Evolutionary conservation across 2,329 filamentous ascomycete genomes (phyloP).

Genomic region (Lizonia empirigonia): DNA sequence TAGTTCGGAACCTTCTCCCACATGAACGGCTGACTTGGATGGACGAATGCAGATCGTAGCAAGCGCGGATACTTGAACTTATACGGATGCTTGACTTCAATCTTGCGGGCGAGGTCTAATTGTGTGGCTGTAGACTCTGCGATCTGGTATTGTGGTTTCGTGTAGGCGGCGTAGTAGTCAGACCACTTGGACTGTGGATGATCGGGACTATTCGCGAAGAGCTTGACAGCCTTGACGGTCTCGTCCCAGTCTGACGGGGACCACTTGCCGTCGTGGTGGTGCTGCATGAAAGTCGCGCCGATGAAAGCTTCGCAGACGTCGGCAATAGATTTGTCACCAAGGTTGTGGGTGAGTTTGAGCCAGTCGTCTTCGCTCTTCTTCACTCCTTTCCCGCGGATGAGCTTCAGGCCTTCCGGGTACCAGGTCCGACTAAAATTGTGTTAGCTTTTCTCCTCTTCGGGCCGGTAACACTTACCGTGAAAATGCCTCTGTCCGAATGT

Average conservation of each 20-base stretch:
- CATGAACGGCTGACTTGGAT: constrained; percentile 77
- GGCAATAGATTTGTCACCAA: constrained; percentile 88
- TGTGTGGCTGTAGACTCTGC: constrained; percentile 68
- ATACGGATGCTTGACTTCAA: constrained; percentile 66
- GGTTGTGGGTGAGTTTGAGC: constrained; percentile 60
- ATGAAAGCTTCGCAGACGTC: constrained; percentile 96
- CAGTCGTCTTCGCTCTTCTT: constrained; percentile 56
- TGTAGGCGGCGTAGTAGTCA: constrained; percentile 75
- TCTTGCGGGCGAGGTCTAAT: constrained; percentile 67
- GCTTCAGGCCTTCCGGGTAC: constrained; percentile 81
- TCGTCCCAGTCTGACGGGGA: constrained; percentile 60
- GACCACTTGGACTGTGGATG: constrained; percentile 72
- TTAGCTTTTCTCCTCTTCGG: constrained; percentile 20
- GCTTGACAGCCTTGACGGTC: constrained; percentile 69
- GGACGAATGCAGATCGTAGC: constrained; percentile 82
- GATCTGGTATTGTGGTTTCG: constrained; percentile 72
- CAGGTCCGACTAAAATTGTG: constrained; percentile 67
- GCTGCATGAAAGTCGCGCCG: constrained; percentile 73
- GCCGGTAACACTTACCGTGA: constrained; percentile 59
- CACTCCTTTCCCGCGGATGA: constrained; percentile 73
- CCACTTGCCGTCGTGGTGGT: constrained; percentile 54
- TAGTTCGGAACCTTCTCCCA: constrained; percentile 86
- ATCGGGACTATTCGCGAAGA: constrained; percentile 70
- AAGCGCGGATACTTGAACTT: constrained; percentile 77
- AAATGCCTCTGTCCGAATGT: constrained; percentile 82